A percentile compares a stretch with the other conserved stretches of the same genome.
These are phyloP conservation scores for Penstemon barbatus DNA, from an alignment of 257 asterid genomes.

Conservation along the genomic window DNA sequence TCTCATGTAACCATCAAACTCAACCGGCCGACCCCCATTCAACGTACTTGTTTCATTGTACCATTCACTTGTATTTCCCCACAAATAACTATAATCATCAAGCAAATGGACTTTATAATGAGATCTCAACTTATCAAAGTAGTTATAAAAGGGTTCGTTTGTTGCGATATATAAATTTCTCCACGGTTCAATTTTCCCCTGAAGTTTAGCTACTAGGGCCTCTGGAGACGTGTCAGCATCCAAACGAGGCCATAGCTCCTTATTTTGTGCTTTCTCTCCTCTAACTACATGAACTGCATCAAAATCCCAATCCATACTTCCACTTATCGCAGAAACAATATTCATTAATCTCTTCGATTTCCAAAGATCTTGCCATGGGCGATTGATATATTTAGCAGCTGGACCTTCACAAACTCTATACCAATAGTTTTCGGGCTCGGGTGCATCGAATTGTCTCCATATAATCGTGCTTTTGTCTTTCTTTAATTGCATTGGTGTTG, in stretches of 20 bases:
- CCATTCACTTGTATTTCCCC: constrained; percentile 81
- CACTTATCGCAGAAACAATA: constrained; percentile 57
- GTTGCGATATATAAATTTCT: constrained; percentile 71
- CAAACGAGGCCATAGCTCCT: constrained; percentile 70
- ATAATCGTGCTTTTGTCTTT: constrained; percentile 38
- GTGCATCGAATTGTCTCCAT: constrained; percentile 12
- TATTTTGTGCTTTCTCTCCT: constrained; percentile 60
- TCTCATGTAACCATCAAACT: constrained; percentile 90
- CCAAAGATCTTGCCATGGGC: constrained; percentile 78
- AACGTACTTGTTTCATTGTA: constrained; percentile 61
- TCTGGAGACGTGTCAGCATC: constrained; percentile 61
- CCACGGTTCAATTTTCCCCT: constrained; percentile 48
- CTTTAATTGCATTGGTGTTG: constrained; percentile 58
- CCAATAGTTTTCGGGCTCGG: constrained; percentile 85
- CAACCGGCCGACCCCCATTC: constrained; percentile 62
- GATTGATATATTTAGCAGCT: constrained; percentile 40
- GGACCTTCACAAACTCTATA: constrained; percentile 83
- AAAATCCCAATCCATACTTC: constrained; percentile 73
- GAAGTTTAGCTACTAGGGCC: constrained; percentile 43
- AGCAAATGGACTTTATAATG: constrained; percentile 61
- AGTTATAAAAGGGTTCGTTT: constrained; percentile 47
- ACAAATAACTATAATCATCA: constrained; percentile 65
- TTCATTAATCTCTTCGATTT: constrained; percentile 67
- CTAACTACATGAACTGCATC: constrained; percentile 74
- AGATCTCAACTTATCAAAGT: constrained; percentile 54